Base-by-base conservation (phyloP, 179 eudicot species). In the Gypsophila paniculata region DNA sequence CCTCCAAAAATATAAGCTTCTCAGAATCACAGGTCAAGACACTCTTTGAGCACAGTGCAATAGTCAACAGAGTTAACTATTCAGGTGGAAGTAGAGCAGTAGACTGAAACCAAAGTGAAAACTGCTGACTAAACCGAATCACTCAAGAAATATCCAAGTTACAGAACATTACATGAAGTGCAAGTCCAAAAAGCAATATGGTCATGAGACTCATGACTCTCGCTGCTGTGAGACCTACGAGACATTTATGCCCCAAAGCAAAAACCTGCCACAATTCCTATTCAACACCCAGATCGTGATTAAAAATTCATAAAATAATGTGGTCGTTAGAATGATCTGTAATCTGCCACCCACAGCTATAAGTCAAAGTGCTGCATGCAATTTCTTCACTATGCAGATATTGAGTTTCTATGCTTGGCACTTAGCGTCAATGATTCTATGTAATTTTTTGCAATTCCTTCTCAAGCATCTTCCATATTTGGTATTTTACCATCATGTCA, bases 21-120 rank as follows among this genome's bases (percentile, higher is more conserved):
- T 18, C 25, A 18, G 38, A 38, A 63, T 63, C 48, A 18, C 38
- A 17, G 23, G 26, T 38, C 26, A 38, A 63, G 48, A 18, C 18
- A 63, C 67, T 34, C 5, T 8, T 8, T 17, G 44, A 62, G 65
- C 67, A 36, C 68, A 38, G n/a, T 63, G 18, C 68, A 63, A 63
- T 12, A 11, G 17, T 46, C 17, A 46, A 46, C 48, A 38, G 15
- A 46, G 51, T 8, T 4, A 15, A 61, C 32, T 17, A 25, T 25
- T 44, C 15, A 32, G 21, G 66, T 61, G 66, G 44, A 17, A 32
- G 22, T 17, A 29, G 34, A 29, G 2, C 4, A 4, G 4, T 32
- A 17, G 13, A 61, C 22, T 61, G 66, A 61, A 61, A 34, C 44
- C 32, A 32, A 34, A 61, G 66, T 32, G 44, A 61, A 32, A 32